These are phyloP conservation scores for Tetradesmus lagerheimii DNA, from an alignment of 139 green algal genomes.

Conservation along the genomic window DNA sequence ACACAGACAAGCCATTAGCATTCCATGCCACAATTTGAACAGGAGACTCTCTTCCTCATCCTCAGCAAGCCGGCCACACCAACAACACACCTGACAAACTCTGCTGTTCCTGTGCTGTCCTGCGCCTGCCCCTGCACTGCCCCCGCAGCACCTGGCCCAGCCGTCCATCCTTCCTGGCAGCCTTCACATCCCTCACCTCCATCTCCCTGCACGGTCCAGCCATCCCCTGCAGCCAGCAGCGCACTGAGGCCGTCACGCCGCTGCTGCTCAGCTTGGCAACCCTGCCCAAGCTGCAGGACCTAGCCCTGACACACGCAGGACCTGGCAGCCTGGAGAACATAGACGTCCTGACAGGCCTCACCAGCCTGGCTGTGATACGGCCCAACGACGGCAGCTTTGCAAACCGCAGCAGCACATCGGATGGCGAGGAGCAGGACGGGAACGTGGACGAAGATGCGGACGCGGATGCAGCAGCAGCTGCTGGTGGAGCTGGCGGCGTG, in stretches of 20 bases:
- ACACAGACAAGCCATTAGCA: background rate
- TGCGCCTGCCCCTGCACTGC: background rate
- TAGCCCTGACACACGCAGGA: background rate
- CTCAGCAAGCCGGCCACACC: background rate
- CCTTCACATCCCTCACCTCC: constrained; percentile 28
- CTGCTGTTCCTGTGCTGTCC: background rate
- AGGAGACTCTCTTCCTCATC: background rate
- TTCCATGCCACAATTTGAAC: background rate
- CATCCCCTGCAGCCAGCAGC: background rate
- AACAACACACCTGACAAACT: background rate
- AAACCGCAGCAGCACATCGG: constrained; percentile 23
- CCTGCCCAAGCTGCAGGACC: background rate
- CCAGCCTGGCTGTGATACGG: background rate
- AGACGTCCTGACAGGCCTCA: constrained; percentile 20
- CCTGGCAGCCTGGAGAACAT: constrained; percentile 19
- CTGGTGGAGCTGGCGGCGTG: background rate
- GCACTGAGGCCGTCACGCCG: background rate
- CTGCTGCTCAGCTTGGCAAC: background rate
- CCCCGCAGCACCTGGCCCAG: constrained; percentile 9
- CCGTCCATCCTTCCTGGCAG: background rate
- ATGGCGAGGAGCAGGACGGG: background rate
- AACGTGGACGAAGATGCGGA: background rate
- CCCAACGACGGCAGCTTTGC: background rate
- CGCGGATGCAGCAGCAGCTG: background rate
- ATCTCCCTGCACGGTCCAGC: background rate